Conservation (phyloP, 2,329 filamentous ascomycete species). For the Neodidymelliopsis sp. region DNA sequence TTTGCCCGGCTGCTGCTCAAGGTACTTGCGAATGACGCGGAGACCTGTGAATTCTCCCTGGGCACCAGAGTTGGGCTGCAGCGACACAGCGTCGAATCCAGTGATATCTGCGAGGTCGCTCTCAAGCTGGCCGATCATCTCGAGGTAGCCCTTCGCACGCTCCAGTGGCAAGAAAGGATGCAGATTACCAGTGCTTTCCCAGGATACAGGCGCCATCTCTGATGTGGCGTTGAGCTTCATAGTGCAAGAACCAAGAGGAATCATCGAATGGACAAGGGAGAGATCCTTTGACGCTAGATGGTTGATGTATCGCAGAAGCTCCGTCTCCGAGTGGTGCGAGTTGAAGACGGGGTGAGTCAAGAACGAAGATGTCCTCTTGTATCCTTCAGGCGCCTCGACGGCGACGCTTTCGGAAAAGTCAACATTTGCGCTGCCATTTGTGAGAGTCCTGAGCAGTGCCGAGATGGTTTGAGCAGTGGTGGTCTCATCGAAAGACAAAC, state of each 20-base stretch:
- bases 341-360: conserved; percentile 95
- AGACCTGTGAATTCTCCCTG: conserved; percentile 95
- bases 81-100: conserved; percentile 85
- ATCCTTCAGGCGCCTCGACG: conserved; percentile 55
- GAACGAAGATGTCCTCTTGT: conserved; percentile 77
- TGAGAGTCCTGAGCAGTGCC: conserved; percentile 62
- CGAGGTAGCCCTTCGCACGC: conserved; percentile 71
- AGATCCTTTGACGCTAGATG: conserved; percentile 94
- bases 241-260: conserved; percentile 93
- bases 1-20: conserved; percentile 70
- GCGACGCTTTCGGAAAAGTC: conserved; percentile 23
- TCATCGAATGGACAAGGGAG: conserved; percentile 96
- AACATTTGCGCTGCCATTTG: conserved; percentile 28
- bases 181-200: conserved; percentile 76
- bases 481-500: conserved; percentile 82
- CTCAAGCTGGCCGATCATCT: conserved; percentile 76
- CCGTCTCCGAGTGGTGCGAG: conserved; percentile 91
- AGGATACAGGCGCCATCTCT: conserved; percentile 88
- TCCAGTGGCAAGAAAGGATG: conserved; percentile 79
- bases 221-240: conserved; percentile 98
- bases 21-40: conserved; percentile 85
- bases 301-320: conserved; percentile 91
- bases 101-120: conserved; percentile 82
- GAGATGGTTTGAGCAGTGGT: conserved; percentile 64
- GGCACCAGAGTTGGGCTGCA: conserved; percentile 95